Evolutionary conservation across 345 rosid species (phyloP), one percentile per base, ranked within the genome.

Genomic region (Eutrema heterophyllum): DNA sequence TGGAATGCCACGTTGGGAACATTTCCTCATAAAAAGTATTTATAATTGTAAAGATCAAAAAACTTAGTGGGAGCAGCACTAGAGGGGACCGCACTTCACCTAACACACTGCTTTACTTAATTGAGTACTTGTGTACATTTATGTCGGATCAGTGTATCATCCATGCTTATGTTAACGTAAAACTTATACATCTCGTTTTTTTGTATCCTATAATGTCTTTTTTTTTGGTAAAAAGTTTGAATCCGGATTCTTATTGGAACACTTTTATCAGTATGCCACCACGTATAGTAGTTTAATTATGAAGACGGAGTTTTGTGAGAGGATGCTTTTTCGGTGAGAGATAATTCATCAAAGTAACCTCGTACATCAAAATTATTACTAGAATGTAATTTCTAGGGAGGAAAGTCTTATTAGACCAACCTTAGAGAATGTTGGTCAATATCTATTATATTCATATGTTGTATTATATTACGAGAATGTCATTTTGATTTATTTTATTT

Each of bases 11-110:
- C 63, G 41, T 60, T 41, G 32, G 27, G n/a, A n/a, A n/a, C n/a
- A n/a, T n/a, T n/a, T n/a, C n/a, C n/a, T n/a, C n/a, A n/a, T n/a
- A n/a, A n/a, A n/a, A n/a, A n/a, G 61, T 41, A 58, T 39, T 67
- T 58, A 26, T 18, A 33, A n/a, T 5, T 38, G 43, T 73, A 73
- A 68, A 58, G 56, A 51, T n/a, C 1, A 21, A 29, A 5, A 29
- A 21, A 68, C 64, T 68, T 68, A 75, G 79, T 75, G 79, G 79
- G 70, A 68, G 70, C 2, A 61, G 79, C 79, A 75, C 50, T 68
- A 7, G 16, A 68, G 57, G 57, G 79, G 69, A 44, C 69, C 69
- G 50, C 74, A 75, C 57, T 75, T 53, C 64, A 75, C 74, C 74
- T 61, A 75, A 75, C 73, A 51, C 69, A 75, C 24, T 60, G 63